phyloP scores from a whole-genome alignment of 2,329 filamentous ascomycete genomes.

The Colletotrichum viniferum region DNA sequence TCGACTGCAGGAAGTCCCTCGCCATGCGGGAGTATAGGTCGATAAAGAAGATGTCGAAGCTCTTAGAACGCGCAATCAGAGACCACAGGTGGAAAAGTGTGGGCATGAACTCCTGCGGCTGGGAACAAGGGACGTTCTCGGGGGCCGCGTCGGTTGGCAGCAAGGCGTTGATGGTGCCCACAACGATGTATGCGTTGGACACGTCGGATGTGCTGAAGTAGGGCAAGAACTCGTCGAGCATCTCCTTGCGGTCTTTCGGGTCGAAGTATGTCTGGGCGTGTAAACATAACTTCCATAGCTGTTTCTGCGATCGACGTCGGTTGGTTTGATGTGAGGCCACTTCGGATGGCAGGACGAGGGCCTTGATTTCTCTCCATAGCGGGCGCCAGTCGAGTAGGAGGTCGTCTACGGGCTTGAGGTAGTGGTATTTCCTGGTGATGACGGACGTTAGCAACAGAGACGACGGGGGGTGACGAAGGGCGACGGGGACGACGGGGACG shows the following conservation, averaged over 20 bases:
- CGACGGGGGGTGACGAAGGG: not conserved
- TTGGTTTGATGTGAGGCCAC: conserved; percentile 67
- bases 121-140: conserved; percentile 72
- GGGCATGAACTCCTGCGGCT: conserved; percentile 86
- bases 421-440: conserved; percentile 82
- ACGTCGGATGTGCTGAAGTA: conserved; percentile 95
- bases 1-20: conserved; percentile 77
- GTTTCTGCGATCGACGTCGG: conserved; percentile 61
- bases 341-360: conserved; percentile 86
- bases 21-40: conserved; percentile 89
- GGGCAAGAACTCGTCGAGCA: conserved; percentile 79
- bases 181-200: conserved; percentile 91
- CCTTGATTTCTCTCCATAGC: conserved; percentile 90
- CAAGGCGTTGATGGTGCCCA: conserved; percentile 83
- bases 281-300: conserved; percentile 85
- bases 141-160: conserved; percentile 84
- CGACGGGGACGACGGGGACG: not conserved
- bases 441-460: not conserved
- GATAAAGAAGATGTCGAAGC: conserved; percentile 84
- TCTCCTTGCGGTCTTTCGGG: conserved; percentile 79
- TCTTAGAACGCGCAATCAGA: conserved; percentile 85
- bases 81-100: conserved; percentile 98
- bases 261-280: conserved; percentile 94
- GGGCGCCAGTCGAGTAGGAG: conserved; percentile 92
- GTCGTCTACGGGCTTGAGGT: conserved; percentile 88